Conservation (phyloP, 352 stramenopile genomes). For the Phytophthora europaea region DNA sequence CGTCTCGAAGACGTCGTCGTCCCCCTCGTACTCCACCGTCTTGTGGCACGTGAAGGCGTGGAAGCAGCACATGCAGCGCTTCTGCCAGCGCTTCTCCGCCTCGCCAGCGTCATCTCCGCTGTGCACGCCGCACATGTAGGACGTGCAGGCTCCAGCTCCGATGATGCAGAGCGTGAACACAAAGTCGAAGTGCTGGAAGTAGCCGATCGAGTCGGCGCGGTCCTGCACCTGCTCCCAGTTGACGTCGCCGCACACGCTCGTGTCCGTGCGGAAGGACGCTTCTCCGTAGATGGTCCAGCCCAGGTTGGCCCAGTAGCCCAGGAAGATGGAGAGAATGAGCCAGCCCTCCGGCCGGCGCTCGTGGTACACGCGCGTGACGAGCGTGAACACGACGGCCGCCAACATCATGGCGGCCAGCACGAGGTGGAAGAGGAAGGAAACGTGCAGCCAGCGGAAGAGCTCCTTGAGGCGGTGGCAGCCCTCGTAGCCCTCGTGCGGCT, state of each 20-base stretch:
- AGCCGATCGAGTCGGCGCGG: slow-evolving; percentile 61
- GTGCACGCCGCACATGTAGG: slow-evolving; percentile 78
- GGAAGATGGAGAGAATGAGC: slow-evolving; percentile 68
- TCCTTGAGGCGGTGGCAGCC: slow-evolving; percentile 53
- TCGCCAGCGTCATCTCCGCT: slow-evolving; percentile 60
- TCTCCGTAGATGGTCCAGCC: slow-evolving; percentile 74
- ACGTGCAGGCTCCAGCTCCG: slow-evolving; percentile 51
- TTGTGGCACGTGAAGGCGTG: slow-evolving; percentile 64
- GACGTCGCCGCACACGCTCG: slow-evolving; percentile 51
- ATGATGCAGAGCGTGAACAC: slow-evolving; percentile 63
- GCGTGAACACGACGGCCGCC: slow-evolving; percentile 49
- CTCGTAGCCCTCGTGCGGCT: slow-evolving; percentile 46
- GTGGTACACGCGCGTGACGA: slow-evolving; percentile 70
- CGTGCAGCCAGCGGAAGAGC: slow-evolving; percentile 69
- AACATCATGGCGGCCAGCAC: slow-evolving; percentile 52
- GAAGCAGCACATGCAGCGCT: slow-evolving; percentile 70
- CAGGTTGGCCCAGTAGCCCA: slow-evolving; percentile 64
- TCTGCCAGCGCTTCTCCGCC: slow-evolving; percentile 74
- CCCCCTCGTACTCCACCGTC: slow-evolving; percentile 45
- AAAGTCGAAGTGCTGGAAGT: slow-evolving; percentile 82
- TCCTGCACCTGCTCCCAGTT: slow-evolving; percentile 68
- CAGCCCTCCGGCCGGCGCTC: slow-evolving; percentile 57
- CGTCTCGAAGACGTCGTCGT: slow-evolving; percentile 77
- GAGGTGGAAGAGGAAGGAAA: slow-evolving; percentile 66
- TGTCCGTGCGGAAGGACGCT: slow-evolving; percentile 58